Percentiles rank a stretch among this genome's conserved stretches.
Evolutionary conservation across 306 rosid species (phyloP).

Genomic region (Senna tora): DNA sequence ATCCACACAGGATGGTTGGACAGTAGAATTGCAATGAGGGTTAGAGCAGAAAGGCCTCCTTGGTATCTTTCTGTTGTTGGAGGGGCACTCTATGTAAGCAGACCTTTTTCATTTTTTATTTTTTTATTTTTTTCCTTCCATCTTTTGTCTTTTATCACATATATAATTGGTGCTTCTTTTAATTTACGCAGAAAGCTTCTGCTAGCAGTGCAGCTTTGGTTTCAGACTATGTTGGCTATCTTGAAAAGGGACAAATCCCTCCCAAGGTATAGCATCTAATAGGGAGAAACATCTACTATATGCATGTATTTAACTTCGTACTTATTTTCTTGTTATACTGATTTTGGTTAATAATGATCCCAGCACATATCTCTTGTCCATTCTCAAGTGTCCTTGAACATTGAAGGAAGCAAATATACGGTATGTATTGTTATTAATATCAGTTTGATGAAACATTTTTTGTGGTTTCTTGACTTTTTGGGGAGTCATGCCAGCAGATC

Average conservation of each 20-base stretch:
- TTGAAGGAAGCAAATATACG: slow-evolving; percentile 97
- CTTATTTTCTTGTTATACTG: slow-evolving; percentile 37
- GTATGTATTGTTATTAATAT: no score
- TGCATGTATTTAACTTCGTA: slow-evolving; percentile 15
- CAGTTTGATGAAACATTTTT: no score
- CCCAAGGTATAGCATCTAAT: slow-evolving; percentile 74
- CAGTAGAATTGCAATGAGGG: slow-evolving; percentile 99
- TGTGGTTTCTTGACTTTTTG: slow-evolving; percentile 31
- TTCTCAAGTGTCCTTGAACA: slow-evolving; percentile 92
- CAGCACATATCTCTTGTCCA: slow-evolving; percentile 98
- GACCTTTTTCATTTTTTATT: background rate
- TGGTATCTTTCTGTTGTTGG: slow-evolving; percentile 99
- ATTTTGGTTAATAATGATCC: slow-evolving; percentile 41
- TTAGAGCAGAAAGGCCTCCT: slow-evolving; percentile 98
- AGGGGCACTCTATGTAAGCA: slow-evolving; percentile 91
- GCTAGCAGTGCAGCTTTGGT: slow-evolving; percentile 98
- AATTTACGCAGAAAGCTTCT: slow-evolving; percentile 83
- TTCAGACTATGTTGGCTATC: slow-evolving; percentile 97
- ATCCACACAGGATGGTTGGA: slow-evolving; percentile 99
- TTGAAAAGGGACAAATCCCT: slow-evolving; percentile 99
- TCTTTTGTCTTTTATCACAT: slow-evolving; percentile 26
- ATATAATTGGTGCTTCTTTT: slow-evolving; percentile 31
- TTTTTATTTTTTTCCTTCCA: background rate
- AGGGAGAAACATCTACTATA: slow-evolving; percentile 32
- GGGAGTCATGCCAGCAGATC: slow-evolving; percentile 32